phyloP scores from a whole-genome alignment of 768 basidiomycete genomes.

The Mycena vulgaris region DNA sequence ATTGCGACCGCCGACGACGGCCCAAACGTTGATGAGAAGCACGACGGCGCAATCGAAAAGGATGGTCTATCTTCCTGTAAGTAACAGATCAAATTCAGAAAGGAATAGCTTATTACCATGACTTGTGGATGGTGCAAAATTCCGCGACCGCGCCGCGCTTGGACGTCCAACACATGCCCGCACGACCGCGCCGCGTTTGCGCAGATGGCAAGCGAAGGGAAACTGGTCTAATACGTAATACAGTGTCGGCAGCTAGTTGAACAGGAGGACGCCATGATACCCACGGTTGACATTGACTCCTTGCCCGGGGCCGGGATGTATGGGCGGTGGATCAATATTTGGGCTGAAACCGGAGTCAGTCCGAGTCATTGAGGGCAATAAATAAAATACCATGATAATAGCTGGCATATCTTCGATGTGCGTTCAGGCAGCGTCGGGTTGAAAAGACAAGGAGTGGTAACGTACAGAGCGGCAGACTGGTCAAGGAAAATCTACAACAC shows the following conservation, averaged over 20 bases:
- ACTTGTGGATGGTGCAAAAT: background rate
- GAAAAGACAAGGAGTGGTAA: background rate
- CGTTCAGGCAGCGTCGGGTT: background rate
- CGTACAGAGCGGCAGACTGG: slow-evolving; percentile 34
- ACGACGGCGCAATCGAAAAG: slow-evolving; percentile 50
- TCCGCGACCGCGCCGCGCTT: slow-evolving; percentile 46
- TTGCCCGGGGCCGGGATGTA: slow-evolving; percentile 28
- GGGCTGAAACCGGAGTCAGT: slow-evolving; percentile 4
- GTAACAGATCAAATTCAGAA: background rate
- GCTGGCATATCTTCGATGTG: slow-evolving; percentile 18
- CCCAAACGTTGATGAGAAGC: background rate
- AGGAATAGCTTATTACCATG: slow-evolving; percentile 22
- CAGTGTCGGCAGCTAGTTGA: slow-evolving; percentile 43
- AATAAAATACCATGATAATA: slow-evolving; percentile 34
- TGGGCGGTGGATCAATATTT: slow-evolving; percentile 31
- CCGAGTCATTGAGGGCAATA: background rate
- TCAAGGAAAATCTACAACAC: slow-evolving; percentile 28
- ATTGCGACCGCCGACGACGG: background rate
- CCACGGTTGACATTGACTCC: background rate
- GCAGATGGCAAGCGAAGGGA: slow-evolving; percentile 7
- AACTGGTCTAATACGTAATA: slow-evolving; percentile 53
- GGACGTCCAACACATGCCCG: slow-evolving; percentile 61
- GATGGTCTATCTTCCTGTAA: slow-evolving; percentile 29
- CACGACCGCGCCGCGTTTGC: slow-evolving; percentile 45
- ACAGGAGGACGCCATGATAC: background rate